Base-by-base conservation (phyloP, 2,329 filamentous ascomycete genomes). In the Phyllosticta paracitricarpa region DNA sequence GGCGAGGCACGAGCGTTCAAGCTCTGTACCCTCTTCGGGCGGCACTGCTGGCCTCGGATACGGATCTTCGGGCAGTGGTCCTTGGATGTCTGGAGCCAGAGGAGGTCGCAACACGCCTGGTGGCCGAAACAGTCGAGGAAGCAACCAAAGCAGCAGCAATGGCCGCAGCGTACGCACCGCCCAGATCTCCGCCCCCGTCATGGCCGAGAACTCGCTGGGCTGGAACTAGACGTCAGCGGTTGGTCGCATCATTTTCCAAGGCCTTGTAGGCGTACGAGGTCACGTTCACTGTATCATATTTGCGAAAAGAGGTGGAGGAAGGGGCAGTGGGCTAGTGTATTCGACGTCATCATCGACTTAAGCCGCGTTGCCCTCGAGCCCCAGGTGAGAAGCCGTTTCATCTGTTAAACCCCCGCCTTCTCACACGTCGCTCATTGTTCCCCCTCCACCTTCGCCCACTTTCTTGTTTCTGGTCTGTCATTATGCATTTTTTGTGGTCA, bases 161-260 rank as follows among this genome's bases (percentile, higher is more conserved):
- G 82, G 80, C 66, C 82, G 82, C 57, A 87, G 81, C 66, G 81
- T 84, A 61, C 78, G 86, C 64, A 86, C 85, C 60, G 82, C 85
- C 69, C 84, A 87, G 75, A 96, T 97, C 72, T 95, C 89, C 64
- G 89, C 90, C 35, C 92, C 92, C 3, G 89, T 96, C 65, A 92
- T 92, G 74, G 88, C 91, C 3, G 91, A 95, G 79, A 97, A 97
- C 81, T 96, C 91, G 58, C 83, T 97, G 66, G 92, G 92, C 69
- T 97, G 92, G 92, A 96, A 95, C 79, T 97, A 82, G 33, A 52
- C 54, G 19, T 51, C 30, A 22, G 54, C 40, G 54, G 57, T 28
- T 4, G 26, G 30, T 25, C 28, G 30, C 33, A 26, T 24, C 14
- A 51, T 55, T 51, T 48, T 54, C 53, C 51, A 62, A 30, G 60